phyloP scores from a whole-genome alignment of 179 eudicot species.

The Sideroxylon spinosum region DNA sequence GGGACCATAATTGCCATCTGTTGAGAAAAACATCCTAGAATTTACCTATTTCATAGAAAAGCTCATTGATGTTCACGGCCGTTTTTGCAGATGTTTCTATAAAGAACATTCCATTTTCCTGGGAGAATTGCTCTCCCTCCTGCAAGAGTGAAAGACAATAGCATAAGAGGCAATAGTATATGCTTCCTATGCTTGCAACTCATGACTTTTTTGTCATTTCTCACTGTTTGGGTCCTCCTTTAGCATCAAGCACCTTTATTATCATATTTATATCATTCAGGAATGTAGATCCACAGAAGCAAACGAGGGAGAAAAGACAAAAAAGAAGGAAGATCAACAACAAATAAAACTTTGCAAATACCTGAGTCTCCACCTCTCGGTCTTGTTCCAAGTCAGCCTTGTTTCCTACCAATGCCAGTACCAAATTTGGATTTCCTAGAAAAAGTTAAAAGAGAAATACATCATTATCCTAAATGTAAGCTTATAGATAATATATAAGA shows the following conservation, averaged over 20 bases:
- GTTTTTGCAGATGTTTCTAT: slow-evolving; percentile 70
- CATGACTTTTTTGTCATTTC: not conserved
- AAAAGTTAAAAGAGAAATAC: not conserved
- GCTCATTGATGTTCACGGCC: slow-evolving; percentile 61
- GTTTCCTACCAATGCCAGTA: slow-evolving; percentile 61
- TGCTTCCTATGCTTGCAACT: not conserved
- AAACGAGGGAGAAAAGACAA: not conserved
- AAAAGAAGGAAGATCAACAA: not conserved
- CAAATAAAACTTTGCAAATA: slow-evolving; percentile 18
- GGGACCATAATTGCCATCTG: not conserved
- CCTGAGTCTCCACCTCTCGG: slow-evolving; percentile 60
- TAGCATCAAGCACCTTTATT: not conserved
- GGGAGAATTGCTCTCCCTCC: slow-evolving; percentile 61
- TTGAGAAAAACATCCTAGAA: slow-evolving; percentile 1
- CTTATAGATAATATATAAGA: not conserved
- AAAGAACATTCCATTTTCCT: slow-evolving; percentile 60
- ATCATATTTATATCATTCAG: not conserved
- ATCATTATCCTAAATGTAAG: not conserved
- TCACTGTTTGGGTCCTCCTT: not conserved
- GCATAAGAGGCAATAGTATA: not conserved
- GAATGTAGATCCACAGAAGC: not conserved
- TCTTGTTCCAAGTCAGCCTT: slow-evolving; percentile 57
- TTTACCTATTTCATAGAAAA: slow-evolving; percentile 63
- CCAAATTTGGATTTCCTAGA: slow-evolving; percentile 55
- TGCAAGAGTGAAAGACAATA: slow-evolving; percentile 23